Base-by-base conservation (phyloP, 768 basidiomycete genomes). In the Dendrothele bispora region DNA sequence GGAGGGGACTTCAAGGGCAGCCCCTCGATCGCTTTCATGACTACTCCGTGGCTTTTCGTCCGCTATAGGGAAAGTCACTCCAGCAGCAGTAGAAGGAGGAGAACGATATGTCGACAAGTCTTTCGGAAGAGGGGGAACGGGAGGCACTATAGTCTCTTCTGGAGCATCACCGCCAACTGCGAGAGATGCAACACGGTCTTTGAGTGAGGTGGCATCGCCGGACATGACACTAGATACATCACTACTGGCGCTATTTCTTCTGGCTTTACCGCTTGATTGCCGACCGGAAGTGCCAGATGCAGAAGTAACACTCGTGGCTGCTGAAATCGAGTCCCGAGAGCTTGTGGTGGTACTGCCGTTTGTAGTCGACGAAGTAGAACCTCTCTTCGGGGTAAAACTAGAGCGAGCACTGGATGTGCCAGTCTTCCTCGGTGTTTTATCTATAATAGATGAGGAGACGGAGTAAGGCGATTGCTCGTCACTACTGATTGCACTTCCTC, bases 71-170 rank as follows among this genome's bases (percentile, higher is more conserved):
- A 83, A 80, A 17, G 70, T 59, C 42, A 80, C 66, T 36, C 73
- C 71, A 21, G 83, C 69, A 15, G 86, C 77, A 15, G 83, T 77
- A 18, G 77, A 68, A 15, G 82, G 83, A 20, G 86, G 86, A 1
- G 86, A 84, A 43, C 82, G 83, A 68, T 83, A 89, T 18, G 68
- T 81, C n/a, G 86, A 83, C 46, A 93, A 66, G 58, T 93, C 91
- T 70, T 97, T 95, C 35, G 93, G 93, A 22, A 97, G 71, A 29
- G 93, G 94, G 28, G 93, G 94, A 3, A 95, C 92, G 22, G 93
- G 93, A 15, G 94, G 94, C n/a, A 97, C 94, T 48, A 70, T 59
- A 49, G 71, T 69, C 55, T 81, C 82, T 48, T 89, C 87, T 35
- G 69, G 64, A 35, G 67, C 66, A 52, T 92, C 88, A 40, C 74